Evolutionary conservation across 1,284 basidiomycete species (phyloP).

Genomic region (Inonotus obliquus): DNA sequence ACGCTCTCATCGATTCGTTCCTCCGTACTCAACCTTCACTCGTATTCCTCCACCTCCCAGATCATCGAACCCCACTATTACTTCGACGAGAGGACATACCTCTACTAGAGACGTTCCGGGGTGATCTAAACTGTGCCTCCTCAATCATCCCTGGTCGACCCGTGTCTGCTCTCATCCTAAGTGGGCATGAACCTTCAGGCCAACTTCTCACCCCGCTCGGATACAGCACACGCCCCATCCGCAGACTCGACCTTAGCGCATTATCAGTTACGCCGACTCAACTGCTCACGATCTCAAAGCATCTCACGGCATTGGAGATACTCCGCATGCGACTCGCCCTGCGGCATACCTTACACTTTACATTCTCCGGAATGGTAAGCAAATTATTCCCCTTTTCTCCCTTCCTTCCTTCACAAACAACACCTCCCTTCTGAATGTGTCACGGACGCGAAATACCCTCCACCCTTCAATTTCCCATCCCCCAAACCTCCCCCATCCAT

Average conservation of each 20-base stretch:
- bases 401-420: constrained; percentile 4
- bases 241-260: constrained; percentile 51
- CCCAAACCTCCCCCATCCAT: too few relatives aligned
- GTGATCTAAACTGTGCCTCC: constrained; percentile 52
- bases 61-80: constrained; percentile 37
- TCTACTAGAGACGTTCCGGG: constrained; percentile 49
- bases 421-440: constrained; percentile 7
- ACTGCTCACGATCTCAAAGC: constrained; percentile 48
- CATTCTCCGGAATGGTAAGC: constrained; percentile 63
- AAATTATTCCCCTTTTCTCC: not conserved
- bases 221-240: constrained; percentile 40
- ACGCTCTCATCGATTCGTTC: constrained; percentile 38
- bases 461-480: not conserved
- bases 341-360: constrained; percentile 58
- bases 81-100: constrained; percentile 41
- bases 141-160: constrained; percentile 54
- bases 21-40: constrained; percentile 38
- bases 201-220: constrained; percentile 48
- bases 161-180: constrained; percentile 48
- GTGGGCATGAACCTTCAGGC: constrained; percentile 50
- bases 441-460: not conserved
- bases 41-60: constrained; percentile 46
- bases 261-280: constrained; percentile 54
- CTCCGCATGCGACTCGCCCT: constrained; percentile 56
- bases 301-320: constrained; percentile 44